phyloP scores from a whole-genome alignment of 495 filamentous ascomycete species.

The Neurospora sp. region DNA sequence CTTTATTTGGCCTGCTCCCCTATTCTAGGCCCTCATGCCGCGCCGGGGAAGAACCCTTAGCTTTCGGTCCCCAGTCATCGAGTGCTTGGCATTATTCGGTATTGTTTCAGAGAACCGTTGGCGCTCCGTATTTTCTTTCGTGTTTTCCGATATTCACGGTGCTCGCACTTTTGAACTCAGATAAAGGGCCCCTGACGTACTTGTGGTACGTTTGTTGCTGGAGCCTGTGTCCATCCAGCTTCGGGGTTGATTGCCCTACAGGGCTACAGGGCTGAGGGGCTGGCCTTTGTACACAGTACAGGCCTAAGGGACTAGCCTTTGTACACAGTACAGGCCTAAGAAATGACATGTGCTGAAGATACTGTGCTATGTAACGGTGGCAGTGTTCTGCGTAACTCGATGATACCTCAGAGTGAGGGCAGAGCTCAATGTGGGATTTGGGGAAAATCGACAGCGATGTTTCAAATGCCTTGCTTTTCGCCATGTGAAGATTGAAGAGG shows the following conservation, averaged over 20 bases:
- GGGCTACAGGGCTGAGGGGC: neutral
- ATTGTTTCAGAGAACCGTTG: neutral
- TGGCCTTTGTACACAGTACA: neutral
- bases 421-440: neutral
- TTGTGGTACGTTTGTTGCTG: neutral
- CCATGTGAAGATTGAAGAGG: neutral
- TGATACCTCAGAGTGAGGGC: neutral
- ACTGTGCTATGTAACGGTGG: neutral
- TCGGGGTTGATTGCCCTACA: neutral
- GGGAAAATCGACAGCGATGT: neutral
- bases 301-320: neutral
- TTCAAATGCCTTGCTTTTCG: neutral
- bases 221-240: neutral
- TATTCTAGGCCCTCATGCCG: neutral
- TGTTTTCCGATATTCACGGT: neutral
- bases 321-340: neutral
- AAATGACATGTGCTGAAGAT: neutral
- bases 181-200: neutral
- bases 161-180: neutral
- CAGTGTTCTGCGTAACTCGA: neutral
- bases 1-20: neutral
- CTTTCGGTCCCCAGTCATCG: neutral
- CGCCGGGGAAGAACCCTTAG: neutral
- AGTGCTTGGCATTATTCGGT: neutral
- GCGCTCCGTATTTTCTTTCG: neutral